Base-by-base conservation (phyloP, 139 green algal species). In the Chlamydomonas incerta region DNA sequence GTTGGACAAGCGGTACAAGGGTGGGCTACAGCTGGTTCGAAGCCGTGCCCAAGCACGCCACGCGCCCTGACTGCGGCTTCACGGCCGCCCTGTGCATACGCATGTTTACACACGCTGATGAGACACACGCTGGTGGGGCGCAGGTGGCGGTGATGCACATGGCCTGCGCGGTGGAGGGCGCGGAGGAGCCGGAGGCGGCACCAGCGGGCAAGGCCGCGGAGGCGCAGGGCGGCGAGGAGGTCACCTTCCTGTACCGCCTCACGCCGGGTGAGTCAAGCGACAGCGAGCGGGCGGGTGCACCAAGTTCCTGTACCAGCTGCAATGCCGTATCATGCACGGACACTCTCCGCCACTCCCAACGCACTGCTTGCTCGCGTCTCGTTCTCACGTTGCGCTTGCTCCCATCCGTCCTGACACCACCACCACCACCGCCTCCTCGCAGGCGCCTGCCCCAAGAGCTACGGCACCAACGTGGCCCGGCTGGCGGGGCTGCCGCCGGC, bases 221-320 rank as follows among this genome's bases (percentile, higher is more conserved):
- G 90, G 65, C 89, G 94, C 52, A 86, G 77, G 21, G 92, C 90
- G 57, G 24, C 90, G 69, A 94, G 94, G 74, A 91, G 67, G 90
- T 99, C 34, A 98, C 95, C 0, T 99, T 99, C 83, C 81, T 99
- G 67, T 99, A 99, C 90, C 94, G 94, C 74, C 89, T 98, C 18
- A 37, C n/a, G 14, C 15, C 26, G 31, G 31, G 31, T 47, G 33
- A 5, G 66, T 37, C 13, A 8, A 11, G 24, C 24, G 24, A 9
- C 13, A 13, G 17, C 8, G 24, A n/a, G 62, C 62, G 11, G 62
- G 24, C 26, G 11, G 62, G 23, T 34, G 62, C 8, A 11, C 23
- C 24, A 11, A 17, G 13, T 34, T 68, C 13, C 23, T 8, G 8
- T 68, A n/a, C 21, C 13, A 11, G 52, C 13, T 15, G 13, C 52